Evolutionary conservation across 208 protist species (phyloP).

Genomic region (Wallacemonas collosoma): DNA sequence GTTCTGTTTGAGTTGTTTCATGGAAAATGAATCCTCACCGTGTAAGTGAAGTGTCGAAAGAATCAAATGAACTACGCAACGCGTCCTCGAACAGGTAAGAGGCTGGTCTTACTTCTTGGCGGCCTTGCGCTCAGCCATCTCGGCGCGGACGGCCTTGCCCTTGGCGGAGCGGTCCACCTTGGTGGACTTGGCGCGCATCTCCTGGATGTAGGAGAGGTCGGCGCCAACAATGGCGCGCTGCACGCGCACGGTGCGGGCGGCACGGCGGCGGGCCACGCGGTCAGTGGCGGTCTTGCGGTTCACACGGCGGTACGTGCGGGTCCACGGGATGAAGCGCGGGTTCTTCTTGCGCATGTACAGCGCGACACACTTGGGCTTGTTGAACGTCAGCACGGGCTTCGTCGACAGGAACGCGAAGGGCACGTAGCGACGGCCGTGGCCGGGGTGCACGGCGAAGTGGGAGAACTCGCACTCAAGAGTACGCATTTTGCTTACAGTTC

Average conservation of each 20-base stretch:
- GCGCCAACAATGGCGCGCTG: slow-evolving; percentile 87
- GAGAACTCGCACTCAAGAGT: slow-evolving; percentile 94
- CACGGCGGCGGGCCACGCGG: slow-evolving; percentile 81
- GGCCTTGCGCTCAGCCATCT: slow-evolving; percentile 90
- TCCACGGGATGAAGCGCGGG: slow-evolving; percentile 92
- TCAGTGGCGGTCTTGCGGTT: slow-evolving; percentile 92
- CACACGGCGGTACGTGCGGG: slow-evolving; percentile 92
- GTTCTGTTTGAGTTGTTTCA: no score
- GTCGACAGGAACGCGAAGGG: slow-evolving; percentile 93
- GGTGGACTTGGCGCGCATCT: slow-evolving; percentile 67
- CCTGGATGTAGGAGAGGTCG: slow-evolving; percentile 90
- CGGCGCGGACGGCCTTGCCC: slow-evolving; percentile 86
- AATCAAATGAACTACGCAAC: slow-evolving; percentile 5
- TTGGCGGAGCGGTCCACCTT: slow-evolving; percentile 88
- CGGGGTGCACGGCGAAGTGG: slow-evolving; percentile 93
- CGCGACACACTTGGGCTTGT: slow-evolving; percentile 87
- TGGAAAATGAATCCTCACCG: no score
- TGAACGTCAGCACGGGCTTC: slow-evolving; percentile 94
- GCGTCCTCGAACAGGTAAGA: neutral
- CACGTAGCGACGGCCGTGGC: slow-evolving; percentile 94
- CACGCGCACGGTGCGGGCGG: slow-evolving; percentile 71
- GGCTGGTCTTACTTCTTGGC: slow-evolving; percentile 78
- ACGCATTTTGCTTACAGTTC: slow-evolving; percentile 41
- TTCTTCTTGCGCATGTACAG: slow-evolving; percentile 96
- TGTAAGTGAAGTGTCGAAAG: no score